Conservation (phyloP, 441 rosid genomes). For the Gossypium trilobum region DNA sequence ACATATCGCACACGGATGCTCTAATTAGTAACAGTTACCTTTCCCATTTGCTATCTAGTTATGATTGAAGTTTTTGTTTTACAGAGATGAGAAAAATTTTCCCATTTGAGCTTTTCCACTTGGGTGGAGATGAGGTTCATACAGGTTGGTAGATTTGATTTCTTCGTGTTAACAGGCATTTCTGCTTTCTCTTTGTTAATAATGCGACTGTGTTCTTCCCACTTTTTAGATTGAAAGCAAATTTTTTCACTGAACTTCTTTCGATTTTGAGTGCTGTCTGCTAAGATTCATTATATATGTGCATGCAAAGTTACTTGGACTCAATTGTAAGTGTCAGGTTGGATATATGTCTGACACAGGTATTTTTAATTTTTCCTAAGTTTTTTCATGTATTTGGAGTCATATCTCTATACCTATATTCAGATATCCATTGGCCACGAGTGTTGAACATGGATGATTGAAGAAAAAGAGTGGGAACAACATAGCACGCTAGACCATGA, state of each 20-base stretch:
- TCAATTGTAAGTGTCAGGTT: too few relatives aligned
- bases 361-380: too few relatives aligned
- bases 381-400: too few relatives aligned
- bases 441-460: too few relatives aligned
- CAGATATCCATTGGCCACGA: too few relatives aligned
- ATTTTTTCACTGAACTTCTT: neutral
- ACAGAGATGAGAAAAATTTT: conserved; percentile 82
- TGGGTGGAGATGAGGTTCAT: conserved; percentile 96
- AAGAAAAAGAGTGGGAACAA: too few relatives aligned
- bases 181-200: neutral
- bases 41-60: conserved; percentile 1
- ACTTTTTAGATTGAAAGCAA: neutral
- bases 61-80: conserved; percentile 12
- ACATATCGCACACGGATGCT: neutral
- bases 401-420: too few relatives aligned
- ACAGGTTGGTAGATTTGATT: conserved; percentile 44
- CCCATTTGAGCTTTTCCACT: conserved; percentile 90
- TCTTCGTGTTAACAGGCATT: conserved; percentile 13
- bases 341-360: too few relatives aligned
- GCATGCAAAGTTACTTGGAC: neutral
- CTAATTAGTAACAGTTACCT: neutral
- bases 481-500: neutral
- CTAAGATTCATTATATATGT: neutral
- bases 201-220: neutral
- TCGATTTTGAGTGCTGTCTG: neutral